Conservation (phyloP, 75 land plant species). For the Selaginella tamariscina region DNA sequence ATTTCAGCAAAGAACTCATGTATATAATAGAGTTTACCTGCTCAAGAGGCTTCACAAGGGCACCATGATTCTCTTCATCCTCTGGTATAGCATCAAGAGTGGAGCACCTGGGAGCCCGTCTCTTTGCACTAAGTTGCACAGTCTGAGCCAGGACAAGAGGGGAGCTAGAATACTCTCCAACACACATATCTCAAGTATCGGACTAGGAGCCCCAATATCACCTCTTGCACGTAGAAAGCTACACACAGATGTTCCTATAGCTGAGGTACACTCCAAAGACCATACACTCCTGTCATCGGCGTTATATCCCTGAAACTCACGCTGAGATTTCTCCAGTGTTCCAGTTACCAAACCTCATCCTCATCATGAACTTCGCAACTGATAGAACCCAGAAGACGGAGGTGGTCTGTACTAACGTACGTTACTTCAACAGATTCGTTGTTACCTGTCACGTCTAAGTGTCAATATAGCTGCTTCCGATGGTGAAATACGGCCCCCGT, state of each 20-base stretch:
- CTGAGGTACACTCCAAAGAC: not conserved
- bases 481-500: slow-evolving; percentile 53
- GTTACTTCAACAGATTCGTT: slow-evolving; percentile 45
- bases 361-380: slow-evolving; percentile 50
- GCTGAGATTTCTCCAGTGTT: slow-evolving; percentile 23
- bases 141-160: slow-evolving; percentile 55
- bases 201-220: too few relatives aligned
- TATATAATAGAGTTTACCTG: too few relatives aligned
- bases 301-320: not conserved
- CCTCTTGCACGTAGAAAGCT: too few relatives aligned
- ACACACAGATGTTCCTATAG: too few relatives aligned
- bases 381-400: slow-evolving; percentile 36
- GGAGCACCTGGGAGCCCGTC: slow-evolving; percentile 20
- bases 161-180: slow-evolving; percentile 33
- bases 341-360: slow-evolving; percentile 47
- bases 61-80: slow-evolving; percentile 28
- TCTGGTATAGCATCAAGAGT: slow-evolving; percentile 50
- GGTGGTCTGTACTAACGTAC: slow-evolving; percentile 57
- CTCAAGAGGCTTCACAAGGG: too few relatives aligned
- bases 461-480: slow-evolving; percentile 38
- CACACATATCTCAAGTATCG: slow-evolving; percentile 66
- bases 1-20: too few relatives aligned
- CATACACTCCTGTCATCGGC: not conserved
- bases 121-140: slow-evolving; percentile 33
- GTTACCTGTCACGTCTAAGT: slow-evolving; percentile 54